Evolutionary conservation across 2,329 filamentous ascomycete species (phyloP), one percentile per base, ranked within the genome.

Genomic region (Diaporthe citriasiana): DNA sequence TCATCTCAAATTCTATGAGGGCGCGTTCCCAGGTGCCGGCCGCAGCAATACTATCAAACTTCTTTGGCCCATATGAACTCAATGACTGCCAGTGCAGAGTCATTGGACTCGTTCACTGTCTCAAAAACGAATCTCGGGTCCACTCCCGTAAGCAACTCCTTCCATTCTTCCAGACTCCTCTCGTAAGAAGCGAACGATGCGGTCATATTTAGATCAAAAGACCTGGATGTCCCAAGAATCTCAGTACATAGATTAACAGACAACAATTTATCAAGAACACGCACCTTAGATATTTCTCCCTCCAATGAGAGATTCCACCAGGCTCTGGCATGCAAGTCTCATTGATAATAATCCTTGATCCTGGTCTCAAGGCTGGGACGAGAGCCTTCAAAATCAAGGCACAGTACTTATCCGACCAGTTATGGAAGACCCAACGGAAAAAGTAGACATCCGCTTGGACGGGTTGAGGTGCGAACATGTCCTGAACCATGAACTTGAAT

Each of bases 401-500:
- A 1, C 77, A 76, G 53, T 83, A 79, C 42, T 80, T 79, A 53
- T 86, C 84, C 0, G 83, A 79, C 84, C 85, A 87, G 78, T 87
- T 84, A 73, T 87, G 85, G 12, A 87, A 77, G 53, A 87, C 84
- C 76, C 80, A 79, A n/a, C 84, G 83, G 71, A 86, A 27, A n/a
- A 59, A 27, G 12, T 71, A 75, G 33, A 71, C 53, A 55, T 72
- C 38, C n/a, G 56, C 63, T 38, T n/a, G n/a, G 2, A 59, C 53
- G 4, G 60, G 25, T n/a, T 73, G 71, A 9, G 35, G 22, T 2
- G 25, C 27, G 19, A 73, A 66, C 8, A 69, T 9, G 30, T 73
- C 71, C 7, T 72, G 71, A 1, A n/a, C n/a, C 70, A 66, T 56
- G 19, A 72, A 68, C 19, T 42, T 17, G 2, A 72, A 38, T 4